Evolutionary conservation across 2,329 filamentous ascomycete species (phyloP), one percentile per base, ranked within the genome.

Genomic region (Pseudocercospora musae): DNA sequence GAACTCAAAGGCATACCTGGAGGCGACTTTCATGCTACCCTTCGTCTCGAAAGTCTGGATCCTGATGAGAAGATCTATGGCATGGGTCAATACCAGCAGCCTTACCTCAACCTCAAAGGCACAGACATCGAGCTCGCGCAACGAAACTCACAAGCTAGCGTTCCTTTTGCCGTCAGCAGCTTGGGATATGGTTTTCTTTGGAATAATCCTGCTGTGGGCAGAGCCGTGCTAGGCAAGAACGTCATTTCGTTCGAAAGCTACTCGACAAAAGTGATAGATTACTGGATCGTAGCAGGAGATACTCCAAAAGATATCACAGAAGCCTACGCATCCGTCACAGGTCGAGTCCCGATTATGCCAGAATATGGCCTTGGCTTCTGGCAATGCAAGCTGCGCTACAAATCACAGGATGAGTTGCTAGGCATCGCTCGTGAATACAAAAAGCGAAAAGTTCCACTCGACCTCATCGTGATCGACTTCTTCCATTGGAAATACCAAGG

Each of bases 11-110:
- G 84, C 0, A 79, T 82, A 2, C 73, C 79, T 0, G 84, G 84
- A 5, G 75, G 78, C 0, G 79, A 84, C 59, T 87, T 84, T 68
- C 81, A 85, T 57, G 75, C 88, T 8, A 87, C 84, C 0, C 77
- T 82, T 66, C 79, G 87, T 0, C 81, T 89, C 58, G 86, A 89
- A 70, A 83, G 82, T 1, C 70, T 84, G 10, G 62, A 52, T 58
- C 73, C 76, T 0, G 76, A 82, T 18, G 87, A 89, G 71, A 84
- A 82, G 69, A 83, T 89, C n/a, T 89, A 81, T 68, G 87, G 87
- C 20, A 89, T 89, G 86, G 87, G 87, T 0, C 87, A 89, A 73
- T 89, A 89, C 63, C 87, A 89, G 68, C 86, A 89, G 66, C 83
- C 84, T 0, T 80, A 78, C 57, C 76, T 89, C n/a, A 80, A 89